These are phyloP conservation scores for Amylostereum chailletii DNA, from an alignment of 1,284 basidiomycete species.

Conservation along the genomic window DNA sequence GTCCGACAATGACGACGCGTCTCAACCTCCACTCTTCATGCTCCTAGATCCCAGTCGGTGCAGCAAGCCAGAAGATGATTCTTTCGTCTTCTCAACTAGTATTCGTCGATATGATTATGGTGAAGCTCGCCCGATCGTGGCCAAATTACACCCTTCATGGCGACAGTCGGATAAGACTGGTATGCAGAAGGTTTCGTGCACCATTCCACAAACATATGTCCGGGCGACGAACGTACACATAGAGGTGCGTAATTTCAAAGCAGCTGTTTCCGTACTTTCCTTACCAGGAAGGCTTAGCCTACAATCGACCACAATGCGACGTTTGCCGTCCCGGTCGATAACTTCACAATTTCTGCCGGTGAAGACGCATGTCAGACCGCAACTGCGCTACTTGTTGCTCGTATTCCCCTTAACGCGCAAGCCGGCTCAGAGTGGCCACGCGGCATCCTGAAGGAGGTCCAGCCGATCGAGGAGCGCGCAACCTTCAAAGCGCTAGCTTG, in stretches of 20 bases:
- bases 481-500: constrained; percentile 79
- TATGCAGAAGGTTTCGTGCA: constrained; percentile 42
- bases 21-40: constrained; percentile 66
- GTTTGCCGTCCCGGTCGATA: constrained; percentile 54
- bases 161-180: constrained; percentile 52
- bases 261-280: constrained; percentile 7
- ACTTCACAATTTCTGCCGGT: constrained; percentile 44
- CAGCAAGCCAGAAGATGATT: constrained; percentile 62
- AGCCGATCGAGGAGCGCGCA: constrained; percentile 76
- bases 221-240: constrained; percentile 34
- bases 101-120: constrained; percentile 74
- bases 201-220: constrained; percentile 62
- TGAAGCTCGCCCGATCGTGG: constrained; percentile 69
- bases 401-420: constrained; percentile 58
- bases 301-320: constrained; percentile 47
- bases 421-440: constrained; percentile 74
- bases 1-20: constrained; percentile 28
- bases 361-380: constrained; percentile 64
- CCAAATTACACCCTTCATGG: constrained; percentile 67
- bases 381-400: constrained; percentile 71
- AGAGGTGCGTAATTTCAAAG: constrained; percentile 32
- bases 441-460: constrained; percentile 70
- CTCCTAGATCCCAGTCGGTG: constrained; percentile 81
- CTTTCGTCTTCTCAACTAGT: constrained; percentile 77
- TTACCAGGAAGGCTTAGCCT: constrained; percentile 30